These are phyloP conservation scores for Ophiocytium majus DNA, from an alignment of 352 stramenopile species.

Conservation along the genomic window DNA sequence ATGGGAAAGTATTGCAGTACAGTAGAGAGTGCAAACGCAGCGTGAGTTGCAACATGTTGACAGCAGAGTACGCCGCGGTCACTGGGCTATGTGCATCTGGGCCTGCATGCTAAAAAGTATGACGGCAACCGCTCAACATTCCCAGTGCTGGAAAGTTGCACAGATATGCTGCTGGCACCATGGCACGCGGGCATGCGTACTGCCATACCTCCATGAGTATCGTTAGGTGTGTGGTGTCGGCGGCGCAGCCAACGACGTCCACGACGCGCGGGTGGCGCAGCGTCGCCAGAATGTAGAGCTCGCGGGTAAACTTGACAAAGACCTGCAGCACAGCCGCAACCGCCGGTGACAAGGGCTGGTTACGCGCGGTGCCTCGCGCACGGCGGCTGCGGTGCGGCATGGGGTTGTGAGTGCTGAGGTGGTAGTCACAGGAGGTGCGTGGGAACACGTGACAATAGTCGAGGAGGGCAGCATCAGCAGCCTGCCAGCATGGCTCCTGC, in stretches of 20 bases:
- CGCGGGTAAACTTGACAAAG: conserved; percentile 5
- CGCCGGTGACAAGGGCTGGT: too few species aligned
- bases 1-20: neutral
- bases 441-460: too few species aligned
- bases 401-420: neutral
- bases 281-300: conserved; percentile 11
- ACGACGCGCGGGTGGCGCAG: conserved; percentile 5
- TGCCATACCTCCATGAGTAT: conserved; percentile 10
- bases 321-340: conserved; percentile 17
- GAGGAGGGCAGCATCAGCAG: neutral
- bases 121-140: neutral
- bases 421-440: neutral
- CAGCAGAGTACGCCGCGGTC: too few species aligned
- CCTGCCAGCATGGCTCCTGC: neutral
- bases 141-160: neutral
- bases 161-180: neutral
- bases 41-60: neutral
- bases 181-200: neutral
- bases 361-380: too few species aligned
- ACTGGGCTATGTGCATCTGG: neutral
- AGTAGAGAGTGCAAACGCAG: neutral
- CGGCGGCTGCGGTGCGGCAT: too few species aligned
- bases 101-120: neutral
- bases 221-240: neutral
- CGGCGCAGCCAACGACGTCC: neutral